Evolutionary conservation across 306 rosid genomes (phyloP).

Genomic region (Begonia peltatifolia): DNA sequence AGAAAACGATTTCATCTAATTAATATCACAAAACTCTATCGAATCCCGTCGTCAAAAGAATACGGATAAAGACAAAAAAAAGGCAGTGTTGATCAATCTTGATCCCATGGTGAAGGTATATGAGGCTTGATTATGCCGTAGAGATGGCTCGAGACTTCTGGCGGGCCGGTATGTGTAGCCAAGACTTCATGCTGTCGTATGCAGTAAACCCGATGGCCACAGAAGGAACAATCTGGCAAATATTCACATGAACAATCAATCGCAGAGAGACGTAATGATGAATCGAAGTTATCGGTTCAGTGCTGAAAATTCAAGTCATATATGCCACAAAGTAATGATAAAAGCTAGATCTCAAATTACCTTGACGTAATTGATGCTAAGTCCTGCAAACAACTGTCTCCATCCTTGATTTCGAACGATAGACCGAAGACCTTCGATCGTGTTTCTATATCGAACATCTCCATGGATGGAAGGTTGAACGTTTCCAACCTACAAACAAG

Average conservation of each 20-base stretch:
- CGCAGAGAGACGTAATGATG: too few relatives aligned
- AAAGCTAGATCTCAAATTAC: constrained; percentile 22
- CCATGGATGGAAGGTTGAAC: constrained; percentile 31
- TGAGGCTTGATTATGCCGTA: constrained; percentile 13
- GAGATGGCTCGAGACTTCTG: constrained; percentile 44
- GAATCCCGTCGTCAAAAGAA: too few relatives aligned
- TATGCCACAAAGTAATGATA: too few relatives aligned
- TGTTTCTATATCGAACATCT: constrained; percentile 41
- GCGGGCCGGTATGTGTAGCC: constrained; percentile 65
- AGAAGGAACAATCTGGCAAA: constrained; percentile 77
- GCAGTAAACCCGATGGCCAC: constrained; percentile 86
- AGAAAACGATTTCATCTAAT: too few relatives aligned
- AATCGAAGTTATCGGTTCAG: too few relatives aligned
- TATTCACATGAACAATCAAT: too few relatives aligned
- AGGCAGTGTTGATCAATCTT: too few relatives aligned
- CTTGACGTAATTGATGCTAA: constrained; percentile 89
- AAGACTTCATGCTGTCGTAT: constrained; percentile 62
- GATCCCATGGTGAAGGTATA: neutral
- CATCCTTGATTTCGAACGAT: constrained; percentile 73
- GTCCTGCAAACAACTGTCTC: constrained; percentile 84
- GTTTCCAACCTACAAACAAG: constrained; percentile 48
- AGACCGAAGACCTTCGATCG: constrained; percentile 45
- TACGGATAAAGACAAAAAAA: too few relatives aligned
- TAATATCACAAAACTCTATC: too few relatives aligned
- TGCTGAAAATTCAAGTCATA: too few relatives aligned